Base-by-base conservation (phyloP, 306 rosid species). In the Quercus wislizeni region DNA sequence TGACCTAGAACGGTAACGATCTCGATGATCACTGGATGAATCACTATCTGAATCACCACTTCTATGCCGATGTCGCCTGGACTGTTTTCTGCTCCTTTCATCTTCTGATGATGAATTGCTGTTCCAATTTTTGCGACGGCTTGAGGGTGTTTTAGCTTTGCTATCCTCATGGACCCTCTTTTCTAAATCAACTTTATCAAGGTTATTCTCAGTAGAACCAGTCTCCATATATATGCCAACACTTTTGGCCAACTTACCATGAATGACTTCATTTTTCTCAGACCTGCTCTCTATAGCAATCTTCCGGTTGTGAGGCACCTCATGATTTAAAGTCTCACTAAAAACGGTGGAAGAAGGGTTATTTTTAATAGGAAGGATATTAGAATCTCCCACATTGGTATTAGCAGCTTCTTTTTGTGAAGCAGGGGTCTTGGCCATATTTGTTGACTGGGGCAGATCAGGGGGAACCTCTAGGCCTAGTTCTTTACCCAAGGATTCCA, bases 401-500 rank as follows among this genome's bases (percentile, higher is more conserved):
- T 58, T 71, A 55, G 59, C 76, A 67, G 52, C 71, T 77, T 80
- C 95, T 74, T 76, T 90, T 79, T 80, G 82, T 46, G 90, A 76
- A 80, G 43, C 85, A 79, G 67, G 43, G 61, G 4, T 78, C 79
- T 59, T 75, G 54, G 85, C 69, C 61, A 90, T 95, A 74, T 88
- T 87, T 0, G 72, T 35, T 20, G 91, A 68, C 78, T 81, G 81
- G 62, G 91, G 90, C 63, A 79, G 80, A 65, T 91, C 99, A 70
- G 97, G 93, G 51, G 99, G 99, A 72, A 96, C 92, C 87, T 90
- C 99, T 71, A 93, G 85, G 55, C 99, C 98, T 35, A 93, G 90
- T 88, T 96, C 99, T 86, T 90, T 93, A 79, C 98, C 98, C 91
- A 96, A 87, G 63, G 98, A 93, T 83, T 96, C 94, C 86, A 96